These are phyloP conservation scores for Evernia prunastri DNA, from an alignment of 495 filamentous ascomycete genomes.

Conservation along the genomic window DNA sequence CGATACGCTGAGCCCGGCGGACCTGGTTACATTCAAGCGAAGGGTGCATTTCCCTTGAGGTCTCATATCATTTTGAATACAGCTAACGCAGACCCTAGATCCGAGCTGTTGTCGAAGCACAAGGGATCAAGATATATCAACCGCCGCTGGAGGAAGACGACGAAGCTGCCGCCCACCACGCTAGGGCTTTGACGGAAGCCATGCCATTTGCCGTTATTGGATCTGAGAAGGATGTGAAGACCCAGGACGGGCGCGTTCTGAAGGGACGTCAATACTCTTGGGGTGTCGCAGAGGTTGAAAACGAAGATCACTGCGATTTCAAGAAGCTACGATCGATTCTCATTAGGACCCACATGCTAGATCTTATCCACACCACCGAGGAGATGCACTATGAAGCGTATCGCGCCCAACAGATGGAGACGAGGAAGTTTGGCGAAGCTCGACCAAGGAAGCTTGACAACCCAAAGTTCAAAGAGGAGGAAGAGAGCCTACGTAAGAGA, in stretches of 20 bases:
- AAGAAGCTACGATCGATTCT: slow-evolving; percentile 99
- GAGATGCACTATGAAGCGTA: slow-evolving; percentile 99
- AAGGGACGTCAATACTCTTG: slow-evolving; percentile 98
- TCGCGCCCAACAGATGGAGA: slow-evolving; percentile 99
- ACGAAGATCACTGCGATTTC: slow-evolving; percentile 99
- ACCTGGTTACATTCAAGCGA: slow-evolving; percentile 87
- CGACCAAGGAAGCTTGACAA: slow-evolving; percentile 96
- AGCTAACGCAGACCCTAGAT: slow-evolving; percentile 53
- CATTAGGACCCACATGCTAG: slow-evolving; percentile 99
- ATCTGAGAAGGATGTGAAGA: slow-evolving; percentile 98
- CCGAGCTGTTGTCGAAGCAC: slow-evolving; percentile 88
- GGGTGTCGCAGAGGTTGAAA: slow-evolving; percentile 99
- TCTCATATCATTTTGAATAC: not conserved
- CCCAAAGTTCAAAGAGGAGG: slow-evolving; percentile 99
- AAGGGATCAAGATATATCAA: slow-evolving; percentile 99
- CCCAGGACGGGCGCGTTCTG: slow-evolving; percentile 80
- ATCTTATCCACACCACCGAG: slow-evolving; percentile 98
- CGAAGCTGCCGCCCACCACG: slow-evolving; percentile 88
- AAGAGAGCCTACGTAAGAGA: slow-evolving; percentile 93
- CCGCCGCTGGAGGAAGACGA: slow-evolving; percentile 97
- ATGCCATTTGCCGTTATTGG: slow-evolving; percentile 99
- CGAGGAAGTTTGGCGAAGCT: slow-evolving; percentile 96
- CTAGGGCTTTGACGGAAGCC: slow-evolving; percentile 84
- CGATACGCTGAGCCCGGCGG: slow-evolving; percentile 88
- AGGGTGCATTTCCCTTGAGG: slow-evolving; percentile 52